Base-by-base conservation (phyloP, 306 rosid species). In the Prunus kanzakura region DNA sequence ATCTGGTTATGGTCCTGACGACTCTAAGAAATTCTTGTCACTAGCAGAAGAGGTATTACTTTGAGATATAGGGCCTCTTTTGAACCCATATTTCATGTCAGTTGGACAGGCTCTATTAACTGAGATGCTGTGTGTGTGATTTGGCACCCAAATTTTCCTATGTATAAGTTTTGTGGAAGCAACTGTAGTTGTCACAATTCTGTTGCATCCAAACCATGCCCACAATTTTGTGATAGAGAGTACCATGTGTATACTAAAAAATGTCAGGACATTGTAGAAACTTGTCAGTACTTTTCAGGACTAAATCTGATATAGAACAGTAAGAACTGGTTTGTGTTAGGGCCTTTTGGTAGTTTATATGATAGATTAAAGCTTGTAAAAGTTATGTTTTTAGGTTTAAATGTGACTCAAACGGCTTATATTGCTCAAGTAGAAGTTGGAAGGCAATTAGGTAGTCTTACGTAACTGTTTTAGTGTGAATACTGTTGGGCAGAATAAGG, bases 11-110 rank as follows among this genome's bases (percentile, higher is more conserved):
- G 93, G 87, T 83, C 84, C 96, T 49, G 94, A 88, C 2, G 97
- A 93, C 38, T 86, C 97, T 0, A 78, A 86, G 70, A 91, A 88
- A 87, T 86, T 79, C 77, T 62, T 93, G 78, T 77, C 91, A 58
- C 98, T 96, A 78, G 97, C 99, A 35, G 99, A 93, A 82, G 99
- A 96, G 96, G 99, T 93, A 80, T 71, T 61, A 25, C 74, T 74
- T 15, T 10, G 56, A 45, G 47, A 49, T 63, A 50, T 22, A 8
- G 15, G 15, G 16, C 67, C 23, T 43, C 20, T 50, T 65, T 75
- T 43, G 4, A 54, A 72, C 64, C 14, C 65, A 20, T 20, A 50
- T 64, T 29, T 51, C 67, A 76, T 72, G 38, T 6, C 5, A 38
- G 18, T 55, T 71, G 11, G 52, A 55, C 75, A 71, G 52, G 19